Evolutionary conservation across 2,329 filamentous ascomycete genomes (phyloP), one percentile per base, ranked within the genome.

Genomic region (Venturia effusa): DNA sequence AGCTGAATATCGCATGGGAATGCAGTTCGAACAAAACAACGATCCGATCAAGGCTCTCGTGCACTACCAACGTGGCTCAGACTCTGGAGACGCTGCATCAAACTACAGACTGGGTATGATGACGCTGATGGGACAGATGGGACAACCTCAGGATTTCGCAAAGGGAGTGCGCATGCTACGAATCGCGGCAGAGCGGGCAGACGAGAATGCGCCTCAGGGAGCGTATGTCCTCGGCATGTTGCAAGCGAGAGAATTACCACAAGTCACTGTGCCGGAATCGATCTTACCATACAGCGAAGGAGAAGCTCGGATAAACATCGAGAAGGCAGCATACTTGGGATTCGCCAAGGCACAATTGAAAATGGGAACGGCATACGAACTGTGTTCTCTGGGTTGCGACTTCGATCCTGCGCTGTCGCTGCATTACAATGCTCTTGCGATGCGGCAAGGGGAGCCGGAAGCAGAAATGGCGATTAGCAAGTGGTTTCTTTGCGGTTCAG

Each of bases 221-320:
- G 92, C 94, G 54, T 99, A 96, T 73, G 85, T 96, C 30, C 91
- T 94, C 71, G 94, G 94, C 64, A 96, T 99, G 92, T 85, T 99
- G 64, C 85, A 96, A 67, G 89, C 90, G 6, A 84, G 90, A 63
- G 92, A 97, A 71, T 82, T 99, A 27, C 90, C 92, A n/a, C 92
- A 97, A 72, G 90, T 99, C 67, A 84, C 81, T 63, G 81, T 97
- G 10, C 93, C 94, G 0, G 87, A 89, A 54, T 74, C 78, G 34
- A 83, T 87, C 65, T 78, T 97, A 22, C 83, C 88, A 0, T 84
- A 84, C 61, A 89, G 96, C 73, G 79, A 92, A 64, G 83, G 84
- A 39, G 82, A 83, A 19, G 89, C 94, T 3, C 88, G 88, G 70
- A 84, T 91, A 74, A 96, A 96, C 73, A 92, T 99, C 66, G 93